Evolutionary conservation across 805 yeast genomes (phyloP).

Genomic region (Candida orba): DNA sequence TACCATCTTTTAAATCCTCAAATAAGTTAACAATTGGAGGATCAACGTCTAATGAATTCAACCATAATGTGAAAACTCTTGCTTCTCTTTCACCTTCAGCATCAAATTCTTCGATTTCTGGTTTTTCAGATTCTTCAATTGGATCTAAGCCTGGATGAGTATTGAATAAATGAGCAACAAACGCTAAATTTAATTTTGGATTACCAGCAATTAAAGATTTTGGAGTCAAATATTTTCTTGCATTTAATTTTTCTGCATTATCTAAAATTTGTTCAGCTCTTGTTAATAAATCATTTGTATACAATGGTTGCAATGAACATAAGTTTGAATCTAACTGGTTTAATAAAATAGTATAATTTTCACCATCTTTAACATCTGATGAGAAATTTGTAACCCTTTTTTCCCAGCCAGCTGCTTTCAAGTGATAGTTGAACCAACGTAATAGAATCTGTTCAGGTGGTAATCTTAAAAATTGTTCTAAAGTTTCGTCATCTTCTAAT

Average conservation of each 20-base stretch:
- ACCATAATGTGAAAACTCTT: slow-evolving; percentile 95
- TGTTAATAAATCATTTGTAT: slow-evolving; percentile 61
- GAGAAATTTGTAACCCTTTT: slow-evolving; percentile 85
- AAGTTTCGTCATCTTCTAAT: slow-evolving; percentile 92
- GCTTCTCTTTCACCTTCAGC: slow-evolving; percentile 99
- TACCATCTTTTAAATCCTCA: slow-evolving; percentile 93
- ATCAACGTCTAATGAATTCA: slow-evolving; percentile 91
- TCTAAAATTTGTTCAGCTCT: slow-evolving; percentile 84
- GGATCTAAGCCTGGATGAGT: slow-evolving; percentile 97
- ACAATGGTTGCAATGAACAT: slow-evolving; percentile 79
- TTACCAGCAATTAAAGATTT: slow-evolving; percentile 90
- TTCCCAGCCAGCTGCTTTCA: slow-evolving; percentile 85
- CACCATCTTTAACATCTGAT: slow-evolving; percentile 88
- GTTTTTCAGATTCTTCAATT: slow-evolving; percentile 80
- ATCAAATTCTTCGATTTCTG: slow-evolving; percentile 95
- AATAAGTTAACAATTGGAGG: slow-evolving; percentile 89
- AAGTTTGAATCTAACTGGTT: slow-evolving; percentile 79
- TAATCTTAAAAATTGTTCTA: slow-evolving; percentile 91
- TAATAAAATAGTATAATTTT: slow-evolving; percentile 83
- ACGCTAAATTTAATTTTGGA: slow-evolving; percentile 93
- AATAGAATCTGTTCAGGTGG: slow-evolving; percentile 96
- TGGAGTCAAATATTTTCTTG: slow-evolving; percentile 93
- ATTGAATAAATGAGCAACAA: slow-evolving; percentile 95
- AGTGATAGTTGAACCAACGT: slow-evolving; percentile 96
- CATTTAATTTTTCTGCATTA: slow-evolving; percentile 86